Base-by-base conservation (phyloP, 805 yeast genomes). In the Ogataea degrootiae region DNA sequence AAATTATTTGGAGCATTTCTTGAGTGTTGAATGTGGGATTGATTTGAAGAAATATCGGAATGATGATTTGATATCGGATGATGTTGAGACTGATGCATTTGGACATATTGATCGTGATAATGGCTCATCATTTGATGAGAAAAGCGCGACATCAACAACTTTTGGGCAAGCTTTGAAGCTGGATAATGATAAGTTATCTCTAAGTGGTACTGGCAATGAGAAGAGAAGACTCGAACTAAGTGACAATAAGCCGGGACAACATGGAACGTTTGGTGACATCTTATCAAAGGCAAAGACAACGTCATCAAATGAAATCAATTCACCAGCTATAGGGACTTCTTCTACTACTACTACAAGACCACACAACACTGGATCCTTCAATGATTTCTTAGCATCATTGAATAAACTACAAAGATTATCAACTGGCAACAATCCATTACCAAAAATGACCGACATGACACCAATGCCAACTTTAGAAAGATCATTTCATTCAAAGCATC, bases 401-500 rank as follows among this genome's bases (percentile, higher is more conserved):
- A 55, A 59, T 33, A 62, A 61, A 48, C 51, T 59, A 8, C 51
- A 52, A 23, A 55, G 46, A 41, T 38, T 45, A 4, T 41, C 48
- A 11, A 31, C 33, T 15, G 49, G 9, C 6, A n/a, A 52, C 3
- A 42, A 43, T 23, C 52, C 53, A 2, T 48, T 58, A 16, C 62
- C 65, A 3, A 50, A 41, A 37, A 59, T 61, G 66, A 59, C 65
- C 8, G 42, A 51, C 7, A 51, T 62, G n/a, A 51, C 55, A 3
- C 56, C 63, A 3, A 48, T 49, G 43, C 62, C 63, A 15, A 47
- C 55, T 1, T 21, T 34, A 16, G 39, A 23, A 8, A 47, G 26
- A 17, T 39, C 47, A 8, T 43, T 37, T 35, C n/a, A 39, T 26
- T 12, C 36, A 6, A n/a, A 38, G 6, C 44, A 42, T 37, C n/a